Evolutionary conservation across 805 yeast species (phyloP), one percentile per base, ranked within the genome.

Genomic region (Wickerhamomyces kurtzmanii): DNA sequence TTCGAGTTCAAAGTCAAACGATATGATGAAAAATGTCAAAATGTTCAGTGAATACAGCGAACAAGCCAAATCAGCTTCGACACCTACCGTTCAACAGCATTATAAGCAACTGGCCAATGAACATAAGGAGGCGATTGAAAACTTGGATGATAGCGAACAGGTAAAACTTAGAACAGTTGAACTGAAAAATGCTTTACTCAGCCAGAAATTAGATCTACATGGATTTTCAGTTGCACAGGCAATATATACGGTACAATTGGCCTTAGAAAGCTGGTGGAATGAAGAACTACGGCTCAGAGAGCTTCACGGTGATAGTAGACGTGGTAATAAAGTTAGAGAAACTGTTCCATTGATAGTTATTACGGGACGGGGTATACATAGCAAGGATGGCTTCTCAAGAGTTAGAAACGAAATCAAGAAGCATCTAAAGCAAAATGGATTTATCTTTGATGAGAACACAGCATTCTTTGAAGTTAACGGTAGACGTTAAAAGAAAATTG

Each of bases 301-400:
- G 30, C 38, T 51, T 3, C 30, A 44, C 14, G 71, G 72, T 0
- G 57, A 50, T 5, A 42, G 49, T 5, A 35, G 45, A 3, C 50
- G 45, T 29, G 57, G 64, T 2, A 33, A 53, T 1, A 49, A 47
- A 17, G 75, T 64, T 0, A 31, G 40, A 8, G 56, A 58, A 44
- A 59, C 68, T 1, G 55, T 49, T 1, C 67, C 70, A 0, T 40
- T 78, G 6, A 45, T 34, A 1, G 51, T 80, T 0, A 51, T 79
- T 9, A 77, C 89, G 0, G 89, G 91, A 0, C 51, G 83, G 37
- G 91, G 91, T 0, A 41, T 75, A 5, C 91, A 81, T 47, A 75
- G 83, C 25, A 57, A 45, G 1, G 71, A 68, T 5, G 83, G 85
- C 0, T 43, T 55, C 2, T 59, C 80, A 1, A 64, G 55, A 33